Conservation (phyloP, 2,329 filamentous ascomycete species). For the Pseudogymnoascus sp. region DNA sequence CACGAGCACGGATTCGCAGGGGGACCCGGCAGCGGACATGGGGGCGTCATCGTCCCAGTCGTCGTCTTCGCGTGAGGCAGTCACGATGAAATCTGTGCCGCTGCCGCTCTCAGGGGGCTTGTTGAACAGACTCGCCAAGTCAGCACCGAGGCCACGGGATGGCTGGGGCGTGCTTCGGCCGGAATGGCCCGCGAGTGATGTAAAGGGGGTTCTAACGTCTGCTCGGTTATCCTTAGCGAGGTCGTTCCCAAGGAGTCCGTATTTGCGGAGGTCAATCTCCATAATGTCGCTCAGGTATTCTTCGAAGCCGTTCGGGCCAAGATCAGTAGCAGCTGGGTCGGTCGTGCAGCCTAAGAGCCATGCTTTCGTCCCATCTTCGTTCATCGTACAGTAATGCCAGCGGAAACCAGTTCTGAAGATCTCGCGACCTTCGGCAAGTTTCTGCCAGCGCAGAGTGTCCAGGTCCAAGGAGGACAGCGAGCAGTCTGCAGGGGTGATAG, state of each 20-base stretch:
- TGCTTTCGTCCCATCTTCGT: constrained; percentile 88
- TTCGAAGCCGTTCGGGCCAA: constrained; percentile 65
- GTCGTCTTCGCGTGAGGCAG: constrained; percentile 72
- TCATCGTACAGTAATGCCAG: constrained; percentile 97
- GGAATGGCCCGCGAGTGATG: constrained; percentile 24
- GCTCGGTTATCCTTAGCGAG: constrained; percentile 33
- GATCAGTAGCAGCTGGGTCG: constrained; percentile 57
- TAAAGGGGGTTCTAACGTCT: neutral
- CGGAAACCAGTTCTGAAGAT: constrained; percentile 87
- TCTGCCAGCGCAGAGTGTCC: constrained; percentile 84
- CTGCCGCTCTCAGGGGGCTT: constrained; percentile 75
- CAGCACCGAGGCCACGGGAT: constrained; percentile 67
- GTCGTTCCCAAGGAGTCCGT: constrained; percentile 81
- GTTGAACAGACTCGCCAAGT: constrained; percentile 82
- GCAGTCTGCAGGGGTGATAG: constrained; percentile 78
- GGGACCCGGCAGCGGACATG: constrained; percentile 34
- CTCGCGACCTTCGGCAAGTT: constrained; percentile 86
- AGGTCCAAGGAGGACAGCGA: constrained; percentile 85
- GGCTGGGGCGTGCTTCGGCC: constrained; percentile 38
- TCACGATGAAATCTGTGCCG: constrained; percentile 85
- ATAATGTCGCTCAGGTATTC: constrained; percentile 93
- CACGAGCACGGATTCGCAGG: neutral
- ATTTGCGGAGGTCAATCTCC: constrained; percentile 84
- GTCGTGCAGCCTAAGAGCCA: constrained; percentile 92
- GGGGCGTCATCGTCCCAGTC: constrained; percentile 56